Evolutionary conservation across 2,329 filamentous ascomycete genomes (phyloP).

Genomic region (Fusarium bulbicola): DNA sequence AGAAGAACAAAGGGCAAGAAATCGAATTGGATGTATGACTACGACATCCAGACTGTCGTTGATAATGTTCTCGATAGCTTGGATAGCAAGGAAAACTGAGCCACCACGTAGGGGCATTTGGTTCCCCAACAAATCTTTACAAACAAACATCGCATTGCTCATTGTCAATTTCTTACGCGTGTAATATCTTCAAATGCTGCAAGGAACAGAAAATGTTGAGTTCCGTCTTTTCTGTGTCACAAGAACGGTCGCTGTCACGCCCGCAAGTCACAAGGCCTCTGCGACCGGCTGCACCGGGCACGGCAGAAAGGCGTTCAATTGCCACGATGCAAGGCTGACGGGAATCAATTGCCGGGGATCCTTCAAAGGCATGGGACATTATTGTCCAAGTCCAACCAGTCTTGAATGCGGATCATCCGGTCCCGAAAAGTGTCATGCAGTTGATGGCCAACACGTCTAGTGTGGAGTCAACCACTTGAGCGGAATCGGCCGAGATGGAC

Average conservation of each 20-base stretch:
- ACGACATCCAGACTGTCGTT: constrained; percentile 37
- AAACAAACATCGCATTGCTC: neutral
- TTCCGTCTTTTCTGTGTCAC: neutral
- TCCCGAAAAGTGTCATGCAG: neutral
- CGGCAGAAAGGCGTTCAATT: neutral
- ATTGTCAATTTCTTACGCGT: neutral
- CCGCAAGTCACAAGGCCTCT: constrained; percentile 1
- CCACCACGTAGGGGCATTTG: neutral
- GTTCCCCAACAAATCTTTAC: neutral
- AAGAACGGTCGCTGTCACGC: constrained; percentile 2
- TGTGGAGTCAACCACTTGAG: constrained; percentile 10
- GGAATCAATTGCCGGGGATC: neutral
- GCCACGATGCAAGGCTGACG: neutral
- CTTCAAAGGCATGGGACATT: neutral
- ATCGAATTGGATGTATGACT: constrained; percentile 42
- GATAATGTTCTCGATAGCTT: constrained; percentile 6
- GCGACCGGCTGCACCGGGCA: neutral
- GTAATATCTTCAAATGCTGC: too few species aligned
- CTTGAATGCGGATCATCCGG: constrained; percentile 14
- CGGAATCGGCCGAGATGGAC: constrained; percentile 19
- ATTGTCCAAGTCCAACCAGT: neutral
- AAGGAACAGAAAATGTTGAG: neutral
- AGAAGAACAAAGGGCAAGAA: constrained; percentile 33
- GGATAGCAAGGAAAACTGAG: neutral
- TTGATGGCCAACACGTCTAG: neutral